A percentile compares a stretch with the other conserved stretches of the same genome.
phyloP scores from a whole-genome alignment of 306 rosid species.

The Medicago arabica region DNA sequence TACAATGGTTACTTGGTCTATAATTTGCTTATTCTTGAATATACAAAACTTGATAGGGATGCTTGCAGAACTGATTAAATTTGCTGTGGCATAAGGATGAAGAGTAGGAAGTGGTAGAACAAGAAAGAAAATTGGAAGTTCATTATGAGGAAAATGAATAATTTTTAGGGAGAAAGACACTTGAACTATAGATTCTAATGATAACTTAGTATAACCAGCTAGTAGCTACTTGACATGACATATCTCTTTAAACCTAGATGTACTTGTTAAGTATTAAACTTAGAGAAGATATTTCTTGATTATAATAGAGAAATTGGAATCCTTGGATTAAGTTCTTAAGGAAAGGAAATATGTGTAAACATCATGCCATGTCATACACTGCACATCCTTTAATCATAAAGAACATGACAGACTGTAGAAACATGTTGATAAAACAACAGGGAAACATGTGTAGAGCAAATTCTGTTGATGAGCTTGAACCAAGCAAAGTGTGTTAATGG shows the following conservation, averaged over 20 bases:
- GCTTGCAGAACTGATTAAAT: not conserved
- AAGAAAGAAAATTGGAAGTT: not conserved
- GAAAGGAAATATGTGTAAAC: slow-evolving; percentile 29
- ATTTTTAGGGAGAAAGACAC: not conserved
- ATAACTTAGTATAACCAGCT: not conserved
- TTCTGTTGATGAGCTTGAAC: no score
- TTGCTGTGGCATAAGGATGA: not conserved
- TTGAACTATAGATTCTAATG: not conserved
- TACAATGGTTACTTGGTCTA: not conserved
- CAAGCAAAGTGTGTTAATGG: no score
- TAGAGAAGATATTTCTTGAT: not conserved
- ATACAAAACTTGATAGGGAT: not conserved
- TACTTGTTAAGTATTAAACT: not conserved
- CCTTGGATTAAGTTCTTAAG: slow-evolving; percentile 2
- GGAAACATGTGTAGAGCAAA: not conserved
- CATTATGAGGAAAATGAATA: slow-evolving; percentile 15
- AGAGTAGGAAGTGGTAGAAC: not conserved
- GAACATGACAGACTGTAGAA: slow-evolving; percentile 5
- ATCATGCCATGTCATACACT: slow-evolving; percentile 2
- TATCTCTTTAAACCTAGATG: not conserved
- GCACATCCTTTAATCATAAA: not conserved
- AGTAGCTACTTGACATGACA: slow-evolving; percentile 5
- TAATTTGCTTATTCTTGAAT: slow-evolving; percentile 27
- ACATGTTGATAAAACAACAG: not conserved
- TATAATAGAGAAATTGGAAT: slow-evolving; percentile 2